Evolutionary conservation across 139 green algal species (phyloP).

Genomic region (Micractinium conductrix): DNA sequence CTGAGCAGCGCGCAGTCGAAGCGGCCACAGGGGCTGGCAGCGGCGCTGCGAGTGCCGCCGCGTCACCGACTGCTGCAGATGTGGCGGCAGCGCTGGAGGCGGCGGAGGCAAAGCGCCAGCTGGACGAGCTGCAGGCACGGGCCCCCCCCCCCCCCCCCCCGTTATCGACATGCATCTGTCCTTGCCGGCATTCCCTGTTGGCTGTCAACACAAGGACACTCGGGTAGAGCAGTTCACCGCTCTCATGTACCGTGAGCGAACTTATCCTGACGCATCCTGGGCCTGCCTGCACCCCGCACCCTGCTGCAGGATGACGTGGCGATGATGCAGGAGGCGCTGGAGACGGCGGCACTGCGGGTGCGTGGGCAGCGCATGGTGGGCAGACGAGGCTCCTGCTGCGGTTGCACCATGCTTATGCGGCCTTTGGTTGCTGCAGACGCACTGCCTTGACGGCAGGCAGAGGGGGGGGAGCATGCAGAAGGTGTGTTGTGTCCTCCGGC

Average conservation of each 20-base stretch:
- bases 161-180: no score
- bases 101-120: neutral
- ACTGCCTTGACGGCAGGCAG: no score
- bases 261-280: no score
- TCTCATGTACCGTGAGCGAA: no score
- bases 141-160: no score
- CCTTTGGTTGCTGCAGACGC: neutral
- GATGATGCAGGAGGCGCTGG: slow-evolving; percentile 29
- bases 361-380: neutral
- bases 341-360: slow-evolving; percentile 29
- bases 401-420: no score
- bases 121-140: neutral
- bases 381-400: neutral
- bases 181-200: no score
- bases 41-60: no score
- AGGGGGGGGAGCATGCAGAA: neutral
- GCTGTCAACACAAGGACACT: no score
- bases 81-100: neutral
- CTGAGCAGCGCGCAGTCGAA: slow-evolving; percentile 1
- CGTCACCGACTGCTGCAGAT: neutral
- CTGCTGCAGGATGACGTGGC: slow-evolving; percentile 31
- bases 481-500: no score
- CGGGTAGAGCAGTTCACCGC: no score
- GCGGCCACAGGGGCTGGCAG: neutral
- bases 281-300: no score